Conservation (phyloP, 495 filamentous ascomycete genomes). For the Annulohypoxylon stygium region DNA sequence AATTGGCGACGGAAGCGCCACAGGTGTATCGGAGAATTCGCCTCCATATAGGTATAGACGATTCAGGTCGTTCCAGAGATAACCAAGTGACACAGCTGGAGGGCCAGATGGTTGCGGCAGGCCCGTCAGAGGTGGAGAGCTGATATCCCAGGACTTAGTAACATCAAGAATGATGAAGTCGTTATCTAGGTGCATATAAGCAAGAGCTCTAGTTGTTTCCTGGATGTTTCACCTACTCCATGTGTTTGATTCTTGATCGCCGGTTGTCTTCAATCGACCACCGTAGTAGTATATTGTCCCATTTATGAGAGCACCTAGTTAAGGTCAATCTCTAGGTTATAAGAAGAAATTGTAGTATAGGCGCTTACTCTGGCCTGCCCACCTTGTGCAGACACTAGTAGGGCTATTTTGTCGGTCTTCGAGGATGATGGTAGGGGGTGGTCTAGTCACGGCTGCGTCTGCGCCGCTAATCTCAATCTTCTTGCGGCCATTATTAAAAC, state of each 20-base stretch:
- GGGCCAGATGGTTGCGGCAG: conserved; percentile 76
- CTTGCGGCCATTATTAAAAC: conserved; percentile 54
- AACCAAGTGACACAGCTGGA: conserved; percentile 76
- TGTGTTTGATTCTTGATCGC: conserved; percentile 67
- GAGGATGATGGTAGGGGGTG: conserved; percentile 47
- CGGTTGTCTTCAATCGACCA: conserved; percentile 66
- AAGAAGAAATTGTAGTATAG: neutral
- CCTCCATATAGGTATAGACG: conserved; percentile 80
- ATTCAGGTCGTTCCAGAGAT: conserved; percentile 77
- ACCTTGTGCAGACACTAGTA: conserved; percentile 73
- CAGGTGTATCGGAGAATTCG: conserved; percentile 72
- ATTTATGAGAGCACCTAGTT: conserved; percentile 68
- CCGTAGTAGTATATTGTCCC: conserved; percentile 84
- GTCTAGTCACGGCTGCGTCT: conserved; percentile 60
- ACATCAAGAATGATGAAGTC: conserved; percentile 76
- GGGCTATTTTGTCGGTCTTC: conserved; percentile 59
- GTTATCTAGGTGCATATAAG: conserved; percentile 67
- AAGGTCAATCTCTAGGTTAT: conserved; percentile 29
- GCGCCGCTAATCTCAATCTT: conserved; percentile 56
- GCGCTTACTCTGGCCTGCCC: conserved; percentile 72
- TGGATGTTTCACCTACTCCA: conserved; percentile 68
- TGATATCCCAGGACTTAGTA: conserved; percentile 75
- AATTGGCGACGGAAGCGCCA: conserved; percentile 63
- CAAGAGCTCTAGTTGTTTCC: neutral
- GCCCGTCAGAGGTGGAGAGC: conserved; percentile 68